Conservation (phyloP, 202 grass and related monocot species). For the Carex arenaria region DNA sequence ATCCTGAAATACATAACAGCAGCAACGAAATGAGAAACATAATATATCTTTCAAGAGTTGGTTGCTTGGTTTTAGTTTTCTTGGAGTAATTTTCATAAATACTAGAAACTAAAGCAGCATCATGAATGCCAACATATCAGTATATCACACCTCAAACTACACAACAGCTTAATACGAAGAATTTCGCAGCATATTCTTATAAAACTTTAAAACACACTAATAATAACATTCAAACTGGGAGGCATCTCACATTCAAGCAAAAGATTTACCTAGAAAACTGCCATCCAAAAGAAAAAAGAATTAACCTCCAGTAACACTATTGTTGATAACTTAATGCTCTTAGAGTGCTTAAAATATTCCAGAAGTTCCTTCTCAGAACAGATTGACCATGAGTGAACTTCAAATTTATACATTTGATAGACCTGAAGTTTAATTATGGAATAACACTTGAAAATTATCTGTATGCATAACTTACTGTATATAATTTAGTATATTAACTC, state of each 20-base stretch:
- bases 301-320: not conserved
- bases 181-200: not conserved
- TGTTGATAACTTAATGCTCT: not conserved
- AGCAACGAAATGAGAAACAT: not conserved
- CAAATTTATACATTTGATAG: not conserved
- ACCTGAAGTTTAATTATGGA: not conserved
- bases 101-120: not conserved
- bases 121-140: not conserved
- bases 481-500: not conserved
- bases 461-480: not conserved
- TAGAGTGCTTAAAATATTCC: not conserved
- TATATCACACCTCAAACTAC: not conserved
- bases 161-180: not conserved
- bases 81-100: not conserved
- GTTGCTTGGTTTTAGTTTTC: not conserved
- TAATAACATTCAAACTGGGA: not conserved
- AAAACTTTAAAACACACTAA: not conserved
- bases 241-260: not conserved
- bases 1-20: slow-evolving; percentile 38
- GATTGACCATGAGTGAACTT: not conserved
- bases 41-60: not conserved
- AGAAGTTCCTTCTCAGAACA: not conserved
- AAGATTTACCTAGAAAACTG: not conserved
- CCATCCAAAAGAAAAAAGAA: not conserved
- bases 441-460: not conserved